These are phyloP conservation scores for Coemansia sp. DNA, from an alignment of 192 early-diverging fungal genomes.

Conservation along the genomic window DNA sequence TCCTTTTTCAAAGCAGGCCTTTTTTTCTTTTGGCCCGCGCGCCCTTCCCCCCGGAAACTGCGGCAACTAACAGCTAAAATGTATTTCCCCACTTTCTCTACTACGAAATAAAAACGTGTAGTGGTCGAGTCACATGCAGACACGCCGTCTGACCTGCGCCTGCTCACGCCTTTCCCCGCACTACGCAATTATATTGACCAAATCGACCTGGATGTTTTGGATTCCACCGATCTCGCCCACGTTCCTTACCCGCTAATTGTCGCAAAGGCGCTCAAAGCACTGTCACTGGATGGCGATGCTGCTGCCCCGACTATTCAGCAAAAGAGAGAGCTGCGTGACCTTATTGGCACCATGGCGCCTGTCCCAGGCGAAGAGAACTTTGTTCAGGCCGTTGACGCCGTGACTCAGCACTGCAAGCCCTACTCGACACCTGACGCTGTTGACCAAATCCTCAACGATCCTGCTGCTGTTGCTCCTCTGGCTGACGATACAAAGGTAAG, in stretches of 20 bases:
- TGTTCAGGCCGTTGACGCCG: constrained; percentile 76
- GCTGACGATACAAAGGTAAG: constrained; percentile 34
- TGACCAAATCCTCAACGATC: constrained; percentile 36
- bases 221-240: constrained; percentile 74
- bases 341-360: constrained; percentile 61
- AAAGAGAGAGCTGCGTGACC: constrained; percentile 66
- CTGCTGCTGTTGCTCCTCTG: constrained; percentile 26
- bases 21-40: neutral
- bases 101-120: constrained; percentile 32
- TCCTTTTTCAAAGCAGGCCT: neutral
- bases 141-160: constrained; percentile 73
- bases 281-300: constrained; percentile 63
- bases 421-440: constrained; percentile 44
- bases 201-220: constrained; percentile 70
- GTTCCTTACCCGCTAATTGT: constrained; percentile 87
- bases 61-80: constrained; percentile 2
- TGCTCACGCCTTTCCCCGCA: constrained; percentile 80
- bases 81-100: neutral
- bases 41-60: neutral
- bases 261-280: constrained; percentile 72
- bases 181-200: constrained; percentile 63
- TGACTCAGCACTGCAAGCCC: constrained; percentile 64
- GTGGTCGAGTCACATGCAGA: constrained; percentile 93
- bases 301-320: constrained; percentile 61
- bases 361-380: constrained; percentile 86